Evolutionary conservation across 768 basidiomycete genomes (phyloP).

Genomic region (Pleurotus citrinopileatus): DNA sequence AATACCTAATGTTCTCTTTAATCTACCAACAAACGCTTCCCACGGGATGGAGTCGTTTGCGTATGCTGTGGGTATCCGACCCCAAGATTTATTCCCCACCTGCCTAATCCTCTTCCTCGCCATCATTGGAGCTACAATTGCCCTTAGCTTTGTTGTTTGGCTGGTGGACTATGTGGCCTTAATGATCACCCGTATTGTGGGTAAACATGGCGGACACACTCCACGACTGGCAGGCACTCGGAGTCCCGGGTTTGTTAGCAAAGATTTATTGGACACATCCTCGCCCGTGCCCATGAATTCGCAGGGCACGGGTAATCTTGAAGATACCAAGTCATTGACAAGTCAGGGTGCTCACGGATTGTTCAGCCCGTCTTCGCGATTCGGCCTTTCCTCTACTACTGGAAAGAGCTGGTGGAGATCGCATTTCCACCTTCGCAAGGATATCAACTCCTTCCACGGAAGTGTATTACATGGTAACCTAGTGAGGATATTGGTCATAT

Average conservation of each 20-base stretch:
- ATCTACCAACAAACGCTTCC: slow-evolving; percentile 57
- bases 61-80: slow-evolving; percentile 76
- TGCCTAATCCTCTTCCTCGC: slow-evolving; percentile 83
- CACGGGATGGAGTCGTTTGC: slow-evolving; percentile 83
- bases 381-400: slow-evolving; percentile 28
- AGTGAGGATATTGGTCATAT: slow-evolving; percentile 84
- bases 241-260: slow-evolving; percentile 41
- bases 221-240: slow-evolving; percentile 27
- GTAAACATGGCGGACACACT: slow-evolving; percentile 15
- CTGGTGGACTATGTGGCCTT: slow-evolving; percentile 56
- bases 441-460: slow-evolving; percentile 76
- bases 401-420: slow-evolving; percentile 45
- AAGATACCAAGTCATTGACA: slow-evolving; percentile 50
- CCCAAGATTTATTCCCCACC: slow-evolving; percentile 77
- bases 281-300: slow-evolving; percentile 14
- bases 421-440: slow-evolving; percentile 36
- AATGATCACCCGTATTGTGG: slow-evolving; percentile 24
- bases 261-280: slow-evolving; percentile 44
- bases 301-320: slow-evolving; percentile 18
- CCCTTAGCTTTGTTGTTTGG: slow-evolving; percentile 72
- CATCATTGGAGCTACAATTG: slow-evolving; percentile 70
- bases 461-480: slow-evolving; percentile 87
- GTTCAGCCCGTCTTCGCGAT: slow-evolving; percentile 33
- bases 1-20: slow-evolving; percentile 72
- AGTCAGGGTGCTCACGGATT: slow-evolving; percentile 31